Base-by-base conservation (phyloP, 2,329 filamentous ascomycete genomes). In the Monilinia fructigena region DNA sequence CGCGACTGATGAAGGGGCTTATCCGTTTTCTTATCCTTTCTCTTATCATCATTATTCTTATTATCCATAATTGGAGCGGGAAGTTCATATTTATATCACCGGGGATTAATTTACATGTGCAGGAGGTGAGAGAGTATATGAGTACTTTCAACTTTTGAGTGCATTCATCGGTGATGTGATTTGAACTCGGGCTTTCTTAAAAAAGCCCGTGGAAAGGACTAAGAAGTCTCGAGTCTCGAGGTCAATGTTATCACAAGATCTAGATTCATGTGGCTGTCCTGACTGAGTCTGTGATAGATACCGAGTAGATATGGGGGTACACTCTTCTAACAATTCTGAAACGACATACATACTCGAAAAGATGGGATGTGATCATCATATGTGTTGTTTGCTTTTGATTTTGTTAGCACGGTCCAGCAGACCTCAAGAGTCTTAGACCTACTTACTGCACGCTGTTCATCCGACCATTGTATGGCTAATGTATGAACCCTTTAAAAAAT, bases 221-320 rank as follows among this genome's bases (percentile, higher is more conserved):
- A 14, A 14, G 18, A 42, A 56, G 23, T 4, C 40, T 58, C 18
- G 40, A 47, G 55, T 58, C 42, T 60, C 42, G 26, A 59, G 56
- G 42, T 16, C 56, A 48, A 48, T 28, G 11, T 48, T n/a, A 60
- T 60, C 56, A 60, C 56, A 48, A 60, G 56, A 60, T 60, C 56
- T 60, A 35, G 18, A 35, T 60, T 48, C 42, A 48, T 60, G 20
- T 59, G 42, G 56, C 28, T 59, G 18, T 11, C 26, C 40, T 31
- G 40, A 11, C 18, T 40, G 40, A 23, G 38, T 35, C 31, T 35
- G 31, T 35, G 31, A 35, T 23, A 58, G 6, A 45, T 45, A 58
- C 40, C 23, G 55, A 42, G 55, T 45, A 58, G 42, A 59, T 48
- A 48, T 59, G 40, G 42, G 42, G 55, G 55, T 47, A 59, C 26